Evolutionary conservation across 2,329 filamentous ascomycete species (phyloP).

Genomic region (Daldinia eschscholtzii): DNA sequence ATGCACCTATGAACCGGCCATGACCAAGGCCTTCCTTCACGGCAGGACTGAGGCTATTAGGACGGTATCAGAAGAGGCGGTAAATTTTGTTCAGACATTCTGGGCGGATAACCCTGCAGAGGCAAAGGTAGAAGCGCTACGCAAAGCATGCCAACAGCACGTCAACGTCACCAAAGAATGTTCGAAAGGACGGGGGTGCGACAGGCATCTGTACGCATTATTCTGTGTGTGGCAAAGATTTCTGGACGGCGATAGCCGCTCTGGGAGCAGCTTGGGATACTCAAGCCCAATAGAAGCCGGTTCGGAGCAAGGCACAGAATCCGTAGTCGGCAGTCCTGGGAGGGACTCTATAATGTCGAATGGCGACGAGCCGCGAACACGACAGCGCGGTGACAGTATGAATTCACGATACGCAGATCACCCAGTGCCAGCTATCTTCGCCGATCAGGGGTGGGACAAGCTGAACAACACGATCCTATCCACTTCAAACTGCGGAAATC

Average conservation of each 20-base stretch:
- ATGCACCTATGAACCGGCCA: conserved; percentile 96
- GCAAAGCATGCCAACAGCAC: conserved; percentile 86
- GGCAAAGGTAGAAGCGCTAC: conserved; percentile 87
- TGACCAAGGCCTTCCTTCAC: conserved; percentile 96
- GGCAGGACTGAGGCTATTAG: conserved; percentile 95
- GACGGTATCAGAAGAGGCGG: conserved; percentile 83
- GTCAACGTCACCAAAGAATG: conserved; percentile 84
- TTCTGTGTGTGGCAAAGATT: conserved; percentile 95
- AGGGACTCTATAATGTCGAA: conserved; percentile 64
- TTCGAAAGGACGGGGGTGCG: conserved; percentile 89
- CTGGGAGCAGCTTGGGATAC: conserved; percentile 70
- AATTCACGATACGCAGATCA: conserved; percentile 61
- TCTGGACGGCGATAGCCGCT: conserved; percentile 73
- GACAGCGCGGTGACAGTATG: conserved; percentile 68
- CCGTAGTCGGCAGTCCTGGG: conserved; percentile 66
- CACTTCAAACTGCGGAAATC: conserved; percentile 99
- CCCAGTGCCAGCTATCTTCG: conserved; percentile 82
- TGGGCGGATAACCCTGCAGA: conserved; percentile 90
- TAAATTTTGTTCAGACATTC: conserved; percentile 92
- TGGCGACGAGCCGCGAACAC: conserved; percentile 44
- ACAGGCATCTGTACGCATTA: conserved; percentile 92
- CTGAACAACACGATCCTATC: conserved; percentile 94
- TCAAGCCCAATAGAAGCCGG: conserved; percentile 69
- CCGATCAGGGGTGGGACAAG: conserved; percentile 91
- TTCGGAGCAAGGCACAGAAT: conserved; percentile 61